phyloP scores from a whole-genome alignment of 2,329 filamentous ascomycete species.

The Aspergillus ustus region DNA sequence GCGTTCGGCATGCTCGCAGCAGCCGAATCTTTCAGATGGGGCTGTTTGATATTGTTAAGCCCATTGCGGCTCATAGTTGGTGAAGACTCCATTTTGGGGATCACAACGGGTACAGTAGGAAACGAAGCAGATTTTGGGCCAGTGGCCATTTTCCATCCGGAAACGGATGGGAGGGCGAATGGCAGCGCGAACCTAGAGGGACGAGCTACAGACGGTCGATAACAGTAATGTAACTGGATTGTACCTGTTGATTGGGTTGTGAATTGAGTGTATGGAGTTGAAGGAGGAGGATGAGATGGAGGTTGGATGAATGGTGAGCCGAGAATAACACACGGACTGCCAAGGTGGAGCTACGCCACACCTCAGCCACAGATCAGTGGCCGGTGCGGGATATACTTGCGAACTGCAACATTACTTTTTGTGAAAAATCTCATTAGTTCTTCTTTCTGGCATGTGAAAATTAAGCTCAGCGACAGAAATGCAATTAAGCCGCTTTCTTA shows the following conservation, averaged over 20 bases:
- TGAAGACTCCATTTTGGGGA: slow-evolving; percentile 25
- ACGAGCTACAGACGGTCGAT: not conserved
- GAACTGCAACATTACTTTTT: no score
- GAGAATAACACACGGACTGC: not conserved
- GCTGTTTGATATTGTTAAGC: slow-evolving; percentile 1
- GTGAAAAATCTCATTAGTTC: no score
- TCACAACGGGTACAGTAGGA: slow-evolving; percentile 20
- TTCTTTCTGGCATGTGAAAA: no score
- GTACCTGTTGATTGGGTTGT: not conserved
- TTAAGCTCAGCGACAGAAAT: no score
- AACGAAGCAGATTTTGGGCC: slow-evolving; percentile 3
- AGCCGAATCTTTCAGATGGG: not conserved
- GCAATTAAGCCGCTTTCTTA: not conserved
- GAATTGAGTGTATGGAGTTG: not conserved
- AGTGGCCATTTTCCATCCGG: slow-evolving; percentile 12
- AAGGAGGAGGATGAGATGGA: not conserved
- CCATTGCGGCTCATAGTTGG: slow-evolving; percentile 3
- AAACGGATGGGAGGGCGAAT: not conserved
- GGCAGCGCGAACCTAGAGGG: not conserved
- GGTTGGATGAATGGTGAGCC: not conserved
- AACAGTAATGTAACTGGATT: not conserved
- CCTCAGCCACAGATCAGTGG: not conserved
- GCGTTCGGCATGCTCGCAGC: not conserved
- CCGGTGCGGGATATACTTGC: not conserved
- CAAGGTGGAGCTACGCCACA: not conserved